Evolutionary conservation across 176 grass and related monocot species (phyloP).

Genomic region (Musa beccarii): DNA sequence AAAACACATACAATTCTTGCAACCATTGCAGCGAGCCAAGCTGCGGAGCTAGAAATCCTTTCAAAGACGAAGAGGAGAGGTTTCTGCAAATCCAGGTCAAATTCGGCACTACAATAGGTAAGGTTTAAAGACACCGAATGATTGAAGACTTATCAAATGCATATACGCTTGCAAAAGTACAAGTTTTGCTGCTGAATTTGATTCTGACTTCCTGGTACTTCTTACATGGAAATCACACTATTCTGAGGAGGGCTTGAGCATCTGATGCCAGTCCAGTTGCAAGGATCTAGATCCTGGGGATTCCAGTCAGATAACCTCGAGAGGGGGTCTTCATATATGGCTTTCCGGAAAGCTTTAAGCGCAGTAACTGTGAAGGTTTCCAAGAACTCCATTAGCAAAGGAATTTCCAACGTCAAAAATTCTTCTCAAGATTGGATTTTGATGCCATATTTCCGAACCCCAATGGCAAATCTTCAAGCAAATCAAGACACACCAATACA

Average conservation of each 20-base stretch:
- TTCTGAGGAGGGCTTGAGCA: slow-evolving; percentile 38
- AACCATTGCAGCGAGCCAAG: slow-evolving; percentile 50
- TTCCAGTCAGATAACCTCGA: slow-evolving; percentile 75
- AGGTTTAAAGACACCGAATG: slow-evolving; percentile 1
- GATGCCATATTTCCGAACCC: background rate
- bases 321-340: slow-evolving; percentile 56
- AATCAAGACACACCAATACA: background rate
- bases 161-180: background rate
- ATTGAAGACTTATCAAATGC: too few species aligned
- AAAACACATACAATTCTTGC: slow-evolving; percentile 47
- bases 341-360: slow-evolving; percentile 56
- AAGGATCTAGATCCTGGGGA: slow-evolving; percentile 38
- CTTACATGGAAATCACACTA: slow-evolving; percentile 68
- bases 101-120: background rate
- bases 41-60: slow-evolving; percentile 52
- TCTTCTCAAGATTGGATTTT: background rate
- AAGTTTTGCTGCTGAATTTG: background rate
- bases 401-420: background rate
- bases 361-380: slow-evolving; percentile 34
- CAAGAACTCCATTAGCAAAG: background rate
- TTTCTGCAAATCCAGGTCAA: slow-evolving; percentile 28
- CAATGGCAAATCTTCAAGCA: background rate
- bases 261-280: slow-evolving; percentile 46
- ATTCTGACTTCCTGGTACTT: background rate
- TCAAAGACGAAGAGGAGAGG: slow-evolving; percentile 59